Evolutionary conservation across 768 basidiomycete genomes (phyloP).

Genomic region (Mycena vulgaris): DNA sequence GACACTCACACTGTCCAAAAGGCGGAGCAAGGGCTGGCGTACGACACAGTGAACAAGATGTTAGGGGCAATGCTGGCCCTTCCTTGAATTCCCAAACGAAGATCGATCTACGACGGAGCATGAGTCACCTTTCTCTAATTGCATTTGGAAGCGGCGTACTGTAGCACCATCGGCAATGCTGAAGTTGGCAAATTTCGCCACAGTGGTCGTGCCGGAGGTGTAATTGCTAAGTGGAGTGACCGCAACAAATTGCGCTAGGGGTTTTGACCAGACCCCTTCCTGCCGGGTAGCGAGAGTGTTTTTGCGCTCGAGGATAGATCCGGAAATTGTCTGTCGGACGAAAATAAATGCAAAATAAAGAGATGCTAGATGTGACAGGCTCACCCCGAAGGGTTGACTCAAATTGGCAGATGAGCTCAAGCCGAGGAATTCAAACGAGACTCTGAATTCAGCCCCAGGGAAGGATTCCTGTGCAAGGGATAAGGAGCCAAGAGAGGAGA

Average conservation of each 20-base stretch:
- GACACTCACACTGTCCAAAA: conserved; percentile 12
- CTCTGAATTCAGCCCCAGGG: no score
- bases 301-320: neutral
- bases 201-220: neutral
- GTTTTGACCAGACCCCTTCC: neutral
- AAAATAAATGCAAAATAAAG: no score
- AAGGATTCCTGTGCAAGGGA: conserved; percentile 2
- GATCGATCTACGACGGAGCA: conserved; percentile 2
- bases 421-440: neutral
- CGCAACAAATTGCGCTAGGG: neutral
- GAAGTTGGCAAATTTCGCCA: neutral
- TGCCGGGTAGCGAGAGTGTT: neutral
- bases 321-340: neutral
- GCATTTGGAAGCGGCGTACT: neutral
- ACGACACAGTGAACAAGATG: conserved; percentile 12
- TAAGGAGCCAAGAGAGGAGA: neutral
- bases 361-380: neutral
- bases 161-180: neutral
- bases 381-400: neutral
- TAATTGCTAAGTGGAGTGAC: neutral
- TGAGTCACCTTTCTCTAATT: neutral
- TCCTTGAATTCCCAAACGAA: conserved; percentile 5
- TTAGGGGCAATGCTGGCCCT: neutral
- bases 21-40: conserved; percentile 1
- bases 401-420: neutral